Conservation (phyloP, 225 moss, liverwort and hornwort genomes). For the Pseudoscleropodium purum region DNA sequence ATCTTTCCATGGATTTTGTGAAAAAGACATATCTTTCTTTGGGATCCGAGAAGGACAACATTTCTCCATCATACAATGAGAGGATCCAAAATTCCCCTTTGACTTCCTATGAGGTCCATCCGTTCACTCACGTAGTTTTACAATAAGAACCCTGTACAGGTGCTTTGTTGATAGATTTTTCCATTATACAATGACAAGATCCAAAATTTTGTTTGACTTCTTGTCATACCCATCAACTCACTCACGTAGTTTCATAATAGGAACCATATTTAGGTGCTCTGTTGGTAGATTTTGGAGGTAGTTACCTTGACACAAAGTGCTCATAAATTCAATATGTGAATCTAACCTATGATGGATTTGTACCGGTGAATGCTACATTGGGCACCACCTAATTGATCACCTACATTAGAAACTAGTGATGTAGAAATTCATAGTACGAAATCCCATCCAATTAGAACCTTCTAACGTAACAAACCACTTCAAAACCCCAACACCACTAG, state of each 20-base stretch:
- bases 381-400: background rate
- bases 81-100: too few species aligned
- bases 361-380: accelerated
- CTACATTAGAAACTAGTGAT: too few species aligned
- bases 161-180: too few species aligned
- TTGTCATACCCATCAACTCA: background rate
- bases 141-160: too few species aligned
- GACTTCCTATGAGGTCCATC: too few species aligned
- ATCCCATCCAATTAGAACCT: background rate
- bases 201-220: background rate
- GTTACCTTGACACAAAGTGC: accelerated
- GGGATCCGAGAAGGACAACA: too few species aligned
- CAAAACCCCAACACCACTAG: background rate
- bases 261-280: accelerated
- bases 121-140: too few species aligned
- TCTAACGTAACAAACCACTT: background rate
- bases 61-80: too few species aligned
- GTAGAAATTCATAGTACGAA: background rate
- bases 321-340: too few species aligned
- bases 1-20: accelerated
- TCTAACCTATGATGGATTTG: accelerated
- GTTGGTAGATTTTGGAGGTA: too few species aligned
- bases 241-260: background rate
- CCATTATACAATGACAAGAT: too few species aligned
- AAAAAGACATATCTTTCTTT: background rate